phyloP scores from a whole-genome alignment of 768 basidiomycete species.

The Macrolepiota fuliginosa region DNA sequence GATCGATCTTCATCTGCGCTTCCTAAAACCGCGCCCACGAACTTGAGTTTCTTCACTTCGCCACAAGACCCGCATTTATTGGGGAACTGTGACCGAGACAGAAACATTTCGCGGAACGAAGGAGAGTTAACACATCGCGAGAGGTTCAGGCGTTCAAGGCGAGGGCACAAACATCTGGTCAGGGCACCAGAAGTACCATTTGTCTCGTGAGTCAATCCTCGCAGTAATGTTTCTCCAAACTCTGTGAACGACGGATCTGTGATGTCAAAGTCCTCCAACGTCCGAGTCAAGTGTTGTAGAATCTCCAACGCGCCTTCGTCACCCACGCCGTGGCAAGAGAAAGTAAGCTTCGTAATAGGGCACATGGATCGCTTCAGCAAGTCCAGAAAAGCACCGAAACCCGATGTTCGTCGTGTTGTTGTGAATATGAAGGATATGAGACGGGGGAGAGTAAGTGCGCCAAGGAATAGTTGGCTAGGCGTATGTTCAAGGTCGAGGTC shows the following conservation, averaged over 20 bases:
- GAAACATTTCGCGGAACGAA: background rate
- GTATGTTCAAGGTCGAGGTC: background rate
- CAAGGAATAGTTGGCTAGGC: background rate
- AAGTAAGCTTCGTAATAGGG: background rate
- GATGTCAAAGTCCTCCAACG: background rate
- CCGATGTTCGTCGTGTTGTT: background rate
- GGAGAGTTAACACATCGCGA: background rate
- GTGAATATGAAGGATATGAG: background rate
- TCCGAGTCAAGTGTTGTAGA: background rate
- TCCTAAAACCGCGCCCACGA: background rate
- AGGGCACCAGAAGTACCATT: no score
- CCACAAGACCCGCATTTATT: background rate
- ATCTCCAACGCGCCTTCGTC: background rate
- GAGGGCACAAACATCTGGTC: constrained; percentile 1
- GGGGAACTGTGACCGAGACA: background rate
- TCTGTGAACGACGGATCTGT: background rate
- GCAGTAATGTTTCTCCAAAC: background rate
- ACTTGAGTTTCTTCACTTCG: background rate
- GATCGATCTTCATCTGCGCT: background rate
- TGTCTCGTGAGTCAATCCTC: background rate
- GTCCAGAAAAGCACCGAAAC: background rate
- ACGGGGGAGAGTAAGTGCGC: background rate
- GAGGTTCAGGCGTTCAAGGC: background rate
- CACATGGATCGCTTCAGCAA: background rate
- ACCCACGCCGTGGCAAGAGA: background rate